These are phyloP conservation scores for Haplosporangium gracile DNA, from an alignment of 192 early-diverging fungal species.

Conservation along the genomic window DNA sequence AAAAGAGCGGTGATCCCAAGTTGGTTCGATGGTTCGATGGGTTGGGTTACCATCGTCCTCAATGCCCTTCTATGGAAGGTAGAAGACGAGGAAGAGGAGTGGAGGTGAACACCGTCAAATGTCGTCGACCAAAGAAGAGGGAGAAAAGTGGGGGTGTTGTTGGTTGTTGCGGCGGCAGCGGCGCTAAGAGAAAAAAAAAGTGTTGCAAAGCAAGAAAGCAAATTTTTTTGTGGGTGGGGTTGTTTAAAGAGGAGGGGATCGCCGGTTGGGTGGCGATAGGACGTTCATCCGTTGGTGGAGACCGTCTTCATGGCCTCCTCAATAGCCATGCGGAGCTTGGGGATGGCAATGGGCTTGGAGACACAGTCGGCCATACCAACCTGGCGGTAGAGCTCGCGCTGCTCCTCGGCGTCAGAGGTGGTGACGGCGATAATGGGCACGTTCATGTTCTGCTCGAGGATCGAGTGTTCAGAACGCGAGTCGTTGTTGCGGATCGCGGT, in stretches of 20 bases:
- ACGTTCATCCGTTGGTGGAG: constrained; percentile 28
- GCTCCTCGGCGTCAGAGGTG: constrained; percentile 67
- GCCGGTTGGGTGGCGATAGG: neutral
- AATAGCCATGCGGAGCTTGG: constrained; percentile 54
- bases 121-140: too few relatives aligned
- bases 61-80: neutral
- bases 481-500: constrained; percentile 62
- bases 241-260: constrained; percentile 1
- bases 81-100: neutral
- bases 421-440: constrained; percentile 78
- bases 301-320: constrained; percentile 45
- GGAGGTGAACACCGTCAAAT: neutral
- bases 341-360: constrained; percentile 62
- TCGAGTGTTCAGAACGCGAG: constrained; percentile 33
- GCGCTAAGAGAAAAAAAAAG: constrained; percentile 23
- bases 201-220: constrained; percentile 13
- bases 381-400: constrained; percentile 63
- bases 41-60: neutral
- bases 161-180: constrained; percentile 4
- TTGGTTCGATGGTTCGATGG: neutral
- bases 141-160: neutral
- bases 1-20: neutral
- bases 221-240: constrained; percentile 23
- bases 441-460: constrained; percentile 64
- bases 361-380: constrained; percentile 72